Conservation (phyloP, 1,284 basidiomycete species). For the Ustilago trichophora region DNA sequence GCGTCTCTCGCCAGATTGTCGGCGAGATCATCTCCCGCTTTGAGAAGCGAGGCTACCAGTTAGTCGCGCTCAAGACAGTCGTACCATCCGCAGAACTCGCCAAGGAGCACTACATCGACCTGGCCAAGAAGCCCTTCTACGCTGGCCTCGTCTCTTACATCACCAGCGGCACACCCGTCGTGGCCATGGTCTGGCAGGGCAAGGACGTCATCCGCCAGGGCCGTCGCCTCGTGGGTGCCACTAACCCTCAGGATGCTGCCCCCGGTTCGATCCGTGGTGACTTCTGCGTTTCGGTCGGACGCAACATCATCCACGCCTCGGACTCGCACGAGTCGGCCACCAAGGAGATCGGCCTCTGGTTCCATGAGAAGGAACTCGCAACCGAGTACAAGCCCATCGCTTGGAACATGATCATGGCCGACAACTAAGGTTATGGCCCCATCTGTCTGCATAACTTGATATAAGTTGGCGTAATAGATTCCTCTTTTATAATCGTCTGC, state of each 20-base stretch:
- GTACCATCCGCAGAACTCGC: slow-evolving; percentile 49
- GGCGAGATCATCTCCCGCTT: slow-evolving; percentile 61
- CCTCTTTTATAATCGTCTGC: too few relatives aligned
- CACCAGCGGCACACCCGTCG: slow-evolving; percentile 59
- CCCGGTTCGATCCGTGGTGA: slow-evolving; percentile 61
- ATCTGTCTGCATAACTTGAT: not conserved
- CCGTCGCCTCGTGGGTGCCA: slow-evolving; percentile 62
- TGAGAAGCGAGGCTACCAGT: slow-evolving; percentile 53
- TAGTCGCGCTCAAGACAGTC: slow-evolving; percentile 32
- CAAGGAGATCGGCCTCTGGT: slow-evolving; percentile 70
- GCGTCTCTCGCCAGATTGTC: slow-evolving; percentile 58
- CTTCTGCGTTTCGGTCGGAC: slow-evolving; percentile 63
- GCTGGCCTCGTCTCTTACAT: slow-evolving; percentile 56
- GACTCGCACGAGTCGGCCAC: slow-evolving; percentile 69
- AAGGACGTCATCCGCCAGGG: slow-evolving; percentile 65
- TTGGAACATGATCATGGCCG: slow-evolving; percentile 57
- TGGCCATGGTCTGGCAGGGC: slow-evolving; percentile 64
- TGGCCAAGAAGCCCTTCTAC: slow-evolving; percentile 60
- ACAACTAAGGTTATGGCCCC: slow-evolving; percentile 37
- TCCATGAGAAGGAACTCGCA: slow-evolving; percentile 68
- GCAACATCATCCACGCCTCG: slow-evolving; percentile 69
- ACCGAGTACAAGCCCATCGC: slow-evolving; percentile 67
- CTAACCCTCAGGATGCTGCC: slow-evolving; percentile 57
- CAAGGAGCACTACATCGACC: slow-evolving; percentile 61
- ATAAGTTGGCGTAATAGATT: too few relatives aligned